phyloP scores from a whole-genome alignment of 2,329 filamentous ascomycete species.

The Aspergillus sp. region DNA sequence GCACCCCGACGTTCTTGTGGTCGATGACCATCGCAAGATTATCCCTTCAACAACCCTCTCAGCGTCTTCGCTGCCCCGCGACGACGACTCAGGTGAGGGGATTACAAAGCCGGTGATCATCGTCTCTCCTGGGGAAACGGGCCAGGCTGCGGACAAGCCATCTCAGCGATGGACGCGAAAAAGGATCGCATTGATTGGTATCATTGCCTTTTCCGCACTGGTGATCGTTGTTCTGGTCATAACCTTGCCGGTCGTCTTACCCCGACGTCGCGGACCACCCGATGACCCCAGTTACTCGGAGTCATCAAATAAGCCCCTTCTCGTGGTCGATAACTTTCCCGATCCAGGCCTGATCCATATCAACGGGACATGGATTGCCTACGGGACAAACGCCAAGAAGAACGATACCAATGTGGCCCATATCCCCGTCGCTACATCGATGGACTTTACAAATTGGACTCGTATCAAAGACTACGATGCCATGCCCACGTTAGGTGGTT shows the following conservation, averaged over 20 bases:
- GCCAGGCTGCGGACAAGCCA: not conserved
- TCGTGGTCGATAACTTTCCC: slow-evolving; percentile 26
- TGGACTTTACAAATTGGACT: slow-evolving; percentile 48
- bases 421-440: slow-evolving; percentile 53
- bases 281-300: slow-evolving; percentile 18
- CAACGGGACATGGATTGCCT: slow-evolving; percentile 35
- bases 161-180: slow-evolving; percentile 8
- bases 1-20: not conserved
- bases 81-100: not conserved
- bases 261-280: not conserved
- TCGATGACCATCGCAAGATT: not conserved
- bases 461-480: slow-evolving; percentile 46
- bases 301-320: slow-evolving; percentile 18
- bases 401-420: slow-evolving; percentile 28
- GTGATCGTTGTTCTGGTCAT: slow-evolving; percentile 12
- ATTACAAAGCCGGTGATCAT: too few relatives aligned
- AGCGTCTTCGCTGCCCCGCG: not conserved
- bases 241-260: slow-evolving; percentile 19
- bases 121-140: too few relatives aligned
- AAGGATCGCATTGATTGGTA: slow-evolving; percentile 5
- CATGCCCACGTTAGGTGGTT: slow-evolving; percentile 49
- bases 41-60: not conserved
- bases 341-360: slow-evolving; percentile 29
- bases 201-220: not conserved
- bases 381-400: slow-evolving; percentile 25